Percentiles rank a stretch among this genome's conserved stretches.
phyloP scores from a whole-genome alignment of 2,329 filamentous ascomycete species.

The Fusarium goolgardi region DNA sequence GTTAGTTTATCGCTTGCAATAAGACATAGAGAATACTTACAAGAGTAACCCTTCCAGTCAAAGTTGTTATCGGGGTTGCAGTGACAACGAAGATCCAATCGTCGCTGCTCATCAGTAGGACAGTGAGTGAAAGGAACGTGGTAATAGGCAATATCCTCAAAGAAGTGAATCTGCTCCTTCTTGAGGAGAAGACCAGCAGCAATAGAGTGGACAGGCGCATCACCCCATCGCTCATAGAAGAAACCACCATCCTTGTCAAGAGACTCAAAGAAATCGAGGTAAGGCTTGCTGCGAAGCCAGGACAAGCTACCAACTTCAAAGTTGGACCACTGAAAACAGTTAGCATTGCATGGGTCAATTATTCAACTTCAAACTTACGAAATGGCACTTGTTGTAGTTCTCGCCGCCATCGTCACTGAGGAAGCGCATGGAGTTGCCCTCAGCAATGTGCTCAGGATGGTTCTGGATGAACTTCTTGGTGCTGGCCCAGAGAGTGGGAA shows the following conservation, averaged over 20 bases:
- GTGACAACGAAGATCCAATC: constrained; percentile 87
- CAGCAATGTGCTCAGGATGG: constrained; percentile 86
- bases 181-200: constrained; percentile 86
- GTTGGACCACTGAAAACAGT: constrained; percentile 85
- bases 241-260: constrained; percentile 94
- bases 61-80: constrained; percentile 98
- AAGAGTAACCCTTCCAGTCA: constrained; percentile 99
- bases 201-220: constrained; percentile 98
- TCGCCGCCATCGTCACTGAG: constrained; percentile 91
- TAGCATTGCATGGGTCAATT: background rate
- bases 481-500: constrained; percentile 95
- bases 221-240: constrained; percentile 99
- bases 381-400: constrained; percentile 97
- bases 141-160: constrained; percentile 98
- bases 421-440: constrained; percentile 89
- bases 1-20: constrained; percentile 19
- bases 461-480: constrained; percentile 93
- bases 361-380: constrained; percentile 67
- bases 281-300: constrained; percentile 90
- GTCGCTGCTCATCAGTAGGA: constrained; percentile 86
- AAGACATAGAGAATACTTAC: constrained; percentile 63
- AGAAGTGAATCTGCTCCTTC: constrained; percentile 97
- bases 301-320: constrained; percentile 95
- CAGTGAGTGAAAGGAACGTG: constrained; percentile 99
- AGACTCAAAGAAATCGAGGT: constrained; percentile 89